Base-by-base conservation (phyloP, 2,329 filamentous ascomycete species). In the Ceratocystis ficicola region DNA sequence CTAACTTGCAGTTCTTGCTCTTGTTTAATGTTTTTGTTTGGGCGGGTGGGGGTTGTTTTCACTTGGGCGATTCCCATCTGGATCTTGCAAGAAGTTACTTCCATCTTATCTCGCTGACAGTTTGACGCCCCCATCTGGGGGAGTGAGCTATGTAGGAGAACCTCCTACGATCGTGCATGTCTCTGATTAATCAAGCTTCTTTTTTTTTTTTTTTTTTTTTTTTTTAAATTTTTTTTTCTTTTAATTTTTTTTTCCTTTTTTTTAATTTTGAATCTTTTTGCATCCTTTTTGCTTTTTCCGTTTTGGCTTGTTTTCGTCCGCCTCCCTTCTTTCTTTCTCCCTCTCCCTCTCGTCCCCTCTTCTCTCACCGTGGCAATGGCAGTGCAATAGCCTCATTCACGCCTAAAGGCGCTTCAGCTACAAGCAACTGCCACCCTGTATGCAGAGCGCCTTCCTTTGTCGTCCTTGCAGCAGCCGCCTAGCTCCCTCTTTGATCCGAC, bases 381-480 rank as follows among this genome's bases (percentile, higher is more conserved):
- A 30, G 52, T 57, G 52, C 52, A 57, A 57, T n/a, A 57, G 32
- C 52, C 52, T 32, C 52, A 57, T 57, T 57, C 52, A 57, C 52
- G 52, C 52, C 52, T 32, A 57, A 57, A 57, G 52, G 28, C 52
- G 52, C 52, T 57, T 57, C 52, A 57, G 52, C 52, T 57, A 28
- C 25, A 57, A 57, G 52, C 52, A 57, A 57, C 52, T 57, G 52
- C 52, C 52, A 28, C 52, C 52, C 15, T 57, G 52, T 17, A 57
- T 57, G 52, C 52, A 30, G 52, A 30, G 52, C 52, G 30, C 52
- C 52, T 57, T 57, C 52, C 52, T 57, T 41, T 30, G 1, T 12
- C 52, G 52, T 57, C 52, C 52, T 57, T 30, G 52, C 52, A 57
- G 52, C 6, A 57, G 52, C 52, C 22, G 52, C 52, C 52, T 17